Base-by-base conservation (phyloP, 2,329 filamentous ascomycete genomes). In the Ceratocystis smalleyi region DNA sequence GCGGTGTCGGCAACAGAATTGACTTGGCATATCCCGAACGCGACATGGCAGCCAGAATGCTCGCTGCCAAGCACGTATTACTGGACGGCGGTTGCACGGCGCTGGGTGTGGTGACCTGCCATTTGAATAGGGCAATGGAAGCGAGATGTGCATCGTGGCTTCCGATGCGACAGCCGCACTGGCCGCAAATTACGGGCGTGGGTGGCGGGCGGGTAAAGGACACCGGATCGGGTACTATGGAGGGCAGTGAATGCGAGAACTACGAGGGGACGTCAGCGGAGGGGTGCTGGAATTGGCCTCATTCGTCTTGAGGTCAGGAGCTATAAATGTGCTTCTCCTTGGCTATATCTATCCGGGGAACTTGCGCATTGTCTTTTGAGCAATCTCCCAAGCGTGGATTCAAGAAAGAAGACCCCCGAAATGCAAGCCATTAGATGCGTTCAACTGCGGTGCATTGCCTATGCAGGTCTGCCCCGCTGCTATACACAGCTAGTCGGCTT, bases 21-120 rank as follows among this genome's bases (percentile, higher is more conserved):
- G 79, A 80, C 70, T 83, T 83, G 49, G 82, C 80, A 30, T 78
- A 82, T 12, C 79, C 81, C 0, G 81, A 81, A n/a, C 80, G 77
- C 12, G 80, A 76, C 51, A 81, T 77, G 0, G 78, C 81, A 8
- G 81, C 77, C 22, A 80, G 70, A 30, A 84, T 73, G 63, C 78
- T 79, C 0, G 79, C 77, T 3, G 79, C 77, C 2, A 84, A 74
- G 66, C 81, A 84, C 61, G 82, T 77, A 0, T 75, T 69, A 40
- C 78, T 74, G 51, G 69, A 77, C 4, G 78, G 80, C 3, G 67
- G 68, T 27, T 64, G 63, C 47, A 67, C 66, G 30, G 68, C 54
- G 3, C 65, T 67, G 49, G 67, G 32, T 17, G 72, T 74, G 66
- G 74, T 69, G 45, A 83, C 71, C 67, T 78, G 76, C 82, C 82